Percentiles rank a stretch among this genome's conserved stretches.
Conservation (phyloP, 1,284 basidiomycete species). For the Termitomyces sp. region DNA sequence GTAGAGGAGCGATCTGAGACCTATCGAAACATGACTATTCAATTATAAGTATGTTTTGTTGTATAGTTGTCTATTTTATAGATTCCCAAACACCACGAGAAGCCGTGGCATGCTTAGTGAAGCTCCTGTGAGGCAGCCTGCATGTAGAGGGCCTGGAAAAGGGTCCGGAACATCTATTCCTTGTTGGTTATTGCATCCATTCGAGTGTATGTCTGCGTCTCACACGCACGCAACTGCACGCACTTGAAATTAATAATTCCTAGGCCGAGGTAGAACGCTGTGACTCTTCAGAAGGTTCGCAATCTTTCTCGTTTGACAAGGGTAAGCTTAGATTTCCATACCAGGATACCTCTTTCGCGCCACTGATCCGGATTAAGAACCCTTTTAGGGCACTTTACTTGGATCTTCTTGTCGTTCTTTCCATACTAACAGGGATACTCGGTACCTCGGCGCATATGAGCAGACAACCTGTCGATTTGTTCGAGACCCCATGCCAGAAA, state of each 20-base stretch:
- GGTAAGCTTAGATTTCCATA: neutral
- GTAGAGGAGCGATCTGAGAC: neutral
- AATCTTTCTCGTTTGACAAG: neutral
- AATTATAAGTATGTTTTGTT: neutral
- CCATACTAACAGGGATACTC: neutral
- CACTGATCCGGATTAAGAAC: slow-evolving; percentile 10
- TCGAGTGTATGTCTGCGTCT: neutral
- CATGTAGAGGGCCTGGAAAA: neutral
- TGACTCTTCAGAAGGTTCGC: neutral
- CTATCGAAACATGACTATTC: neutral
- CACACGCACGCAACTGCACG: neutral
- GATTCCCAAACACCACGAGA: neutral
- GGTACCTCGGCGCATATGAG: slow-evolving; percentile 3
- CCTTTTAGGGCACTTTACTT: slow-evolving; percentile 1
- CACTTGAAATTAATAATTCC: neutral
- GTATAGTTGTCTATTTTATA: neutral
- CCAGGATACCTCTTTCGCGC: slow-evolving; percentile 2
- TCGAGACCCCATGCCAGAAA: neutral
- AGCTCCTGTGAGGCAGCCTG: neutral
- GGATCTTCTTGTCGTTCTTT: neutral
- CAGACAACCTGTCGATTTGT: neutral
- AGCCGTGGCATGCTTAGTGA: neutral
- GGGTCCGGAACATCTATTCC: neutral
- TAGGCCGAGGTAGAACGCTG: neutral
- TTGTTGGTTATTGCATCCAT: neutral